Evolutionary conservation across 2,329 filamentous ascomycete genomes (phyloP), one percentile per base, ranked within the genome.

Genomic region (Alternaria gansuensis): DNA sequence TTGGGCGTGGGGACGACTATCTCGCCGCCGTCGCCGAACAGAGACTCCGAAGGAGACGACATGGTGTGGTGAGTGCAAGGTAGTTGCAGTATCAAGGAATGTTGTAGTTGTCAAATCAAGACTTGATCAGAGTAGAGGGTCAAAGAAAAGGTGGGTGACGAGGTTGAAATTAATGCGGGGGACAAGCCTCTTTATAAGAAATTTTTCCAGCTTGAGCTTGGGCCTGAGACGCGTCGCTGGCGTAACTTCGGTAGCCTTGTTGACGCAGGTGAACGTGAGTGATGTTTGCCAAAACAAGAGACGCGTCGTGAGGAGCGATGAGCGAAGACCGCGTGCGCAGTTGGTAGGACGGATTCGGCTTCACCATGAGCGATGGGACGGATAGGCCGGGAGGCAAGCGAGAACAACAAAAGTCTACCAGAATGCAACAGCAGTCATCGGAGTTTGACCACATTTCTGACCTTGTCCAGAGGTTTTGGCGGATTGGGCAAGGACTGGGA

Each of bases 221-320:
- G 49, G 36, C 49, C 49, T 3, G 24, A 41, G 49, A 26, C 36
- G 49, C 36, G 26, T 29, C 37, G 37, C 11, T 41, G 5, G 8
- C 13, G 24, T 41, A 8, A 6, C n/a, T 24, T 11, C 41, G 49
- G 34, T 26, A 51, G 39, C 46, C 11, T 33, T 43, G 39, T 51
- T 51, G 40, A 21, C 6, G 21, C 1, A 10, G 23, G 46, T 51
- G 46, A 56, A 51, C 17, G 46, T 51, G 46, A 51, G 26, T 9
- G 13, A 3, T 26, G 53, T 51, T 45, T 33, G 9, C 11, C 39
- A 44, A 37, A 43, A 51, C 31, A 31, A 37, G 46, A 31, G 29
- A 31, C 37, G 31, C 23, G 31, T 37, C n/a, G 31, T 51, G 54
- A 51, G 54, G 46, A 56, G 17, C 11, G 54, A 5, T 33, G 23